Percentiles rank a stretch among this genome's conserved stretches.
Conservation (phyloP, 2,329 filamentous ascomycete genomes). For the Gaeumannomyces tritici region DNA sequence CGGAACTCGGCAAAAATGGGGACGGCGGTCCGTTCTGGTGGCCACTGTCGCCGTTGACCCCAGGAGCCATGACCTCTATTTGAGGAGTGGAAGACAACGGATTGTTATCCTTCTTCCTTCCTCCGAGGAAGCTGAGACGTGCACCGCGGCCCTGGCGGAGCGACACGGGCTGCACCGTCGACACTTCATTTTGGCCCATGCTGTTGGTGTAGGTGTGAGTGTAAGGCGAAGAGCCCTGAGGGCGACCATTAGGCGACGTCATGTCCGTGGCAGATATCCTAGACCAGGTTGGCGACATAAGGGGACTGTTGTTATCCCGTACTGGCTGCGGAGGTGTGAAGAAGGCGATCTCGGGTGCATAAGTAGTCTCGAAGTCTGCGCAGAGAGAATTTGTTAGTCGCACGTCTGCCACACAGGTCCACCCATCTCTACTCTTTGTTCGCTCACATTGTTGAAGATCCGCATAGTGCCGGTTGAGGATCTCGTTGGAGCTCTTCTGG, state of each 20-base stretch:
- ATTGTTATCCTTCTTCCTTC: constrained; percentile 35
- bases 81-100: constrained; percentile 12
- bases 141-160: constrained; percentile 40
- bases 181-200: constrained; percentile 31
- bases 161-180: constrained; percentile 39
- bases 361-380: constrained; percentile 51
- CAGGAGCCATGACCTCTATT: constrained; percentile 8
- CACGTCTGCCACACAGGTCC: background rate
- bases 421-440: background rate
- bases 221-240: constrained; percentile 18
- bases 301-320: constrained; percentile 27
- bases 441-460: constrained; percentile 57
- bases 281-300: constrained; percentile 34
- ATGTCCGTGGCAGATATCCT: constrained; percentile 34
- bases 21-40: constrained; percentile 3
- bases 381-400: background rate
- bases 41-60: constrained; percentile 5
- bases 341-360: constrained; percentile 55
- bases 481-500: constrained; percentile 51
- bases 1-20: constrained; percentile 1
- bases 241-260: constrained; percentile 17
- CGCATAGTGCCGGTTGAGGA: constrained; percentile 43
- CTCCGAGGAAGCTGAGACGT: constrained; percentile 47
- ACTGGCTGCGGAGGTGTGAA: constrained; percentile 42
- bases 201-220: constrained; percentile 21